These are phyloP conservation scores for Globisporangium middletonii DNA, from an alignment of 352 stramenopile species.

Conservation along the genomic window DNA sequence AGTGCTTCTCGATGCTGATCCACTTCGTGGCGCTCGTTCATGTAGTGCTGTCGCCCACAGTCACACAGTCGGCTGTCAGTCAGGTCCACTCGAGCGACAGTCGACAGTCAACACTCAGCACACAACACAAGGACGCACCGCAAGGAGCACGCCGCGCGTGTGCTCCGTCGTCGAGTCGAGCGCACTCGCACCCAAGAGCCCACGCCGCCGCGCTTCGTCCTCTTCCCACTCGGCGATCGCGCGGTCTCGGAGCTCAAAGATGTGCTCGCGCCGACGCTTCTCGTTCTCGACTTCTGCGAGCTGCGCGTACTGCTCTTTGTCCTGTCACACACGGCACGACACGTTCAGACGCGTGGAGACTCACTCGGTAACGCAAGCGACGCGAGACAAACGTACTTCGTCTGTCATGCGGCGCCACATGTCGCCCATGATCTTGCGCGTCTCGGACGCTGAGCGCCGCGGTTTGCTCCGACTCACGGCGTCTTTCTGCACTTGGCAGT, in stretches of 20 bases:
- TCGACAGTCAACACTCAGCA: not conserved
- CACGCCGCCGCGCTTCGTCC: conserved; percentile 59
- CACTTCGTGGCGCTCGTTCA: conserved; percentile 71
- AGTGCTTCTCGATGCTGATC: conserved; percentile 39
- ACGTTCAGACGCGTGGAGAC: not conserved
- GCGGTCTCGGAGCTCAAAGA: conserved; percentile 64
- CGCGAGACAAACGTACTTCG: conserved; percentile 24
- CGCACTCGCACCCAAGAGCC: conserved; percentile 44
- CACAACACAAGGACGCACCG: conserved; percentile 28
- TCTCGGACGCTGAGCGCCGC: conserved; percentile 59
- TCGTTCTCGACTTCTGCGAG: conserved; percentile 75
- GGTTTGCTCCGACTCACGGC: conserved; percentile 41
- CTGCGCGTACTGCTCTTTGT: conserved; percentile 76
- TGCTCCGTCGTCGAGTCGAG: conserved; percentile 56
- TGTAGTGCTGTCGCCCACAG: conserved; percentile 42
- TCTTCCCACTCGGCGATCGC: conserved; percentile 74
- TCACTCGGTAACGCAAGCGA: no score
- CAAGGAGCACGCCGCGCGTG: conserved; percentile 57
- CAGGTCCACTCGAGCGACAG: not conserved
- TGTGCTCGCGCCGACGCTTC: conserved; percentile 64
- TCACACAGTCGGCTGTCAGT: not conserved
- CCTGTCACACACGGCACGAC: conserved; percentile 14
- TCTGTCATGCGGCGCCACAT: conserved; percentile 81
- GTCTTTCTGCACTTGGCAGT: conserved; percentile 75
- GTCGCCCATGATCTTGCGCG: conserved; percentile 73